Percentiles rank a stretch among this genome's conserved stretches.
phyloP scores from a whole-genome alignment of 768 basidiomycete species.

The Phaffia tasmanica region DNA sequence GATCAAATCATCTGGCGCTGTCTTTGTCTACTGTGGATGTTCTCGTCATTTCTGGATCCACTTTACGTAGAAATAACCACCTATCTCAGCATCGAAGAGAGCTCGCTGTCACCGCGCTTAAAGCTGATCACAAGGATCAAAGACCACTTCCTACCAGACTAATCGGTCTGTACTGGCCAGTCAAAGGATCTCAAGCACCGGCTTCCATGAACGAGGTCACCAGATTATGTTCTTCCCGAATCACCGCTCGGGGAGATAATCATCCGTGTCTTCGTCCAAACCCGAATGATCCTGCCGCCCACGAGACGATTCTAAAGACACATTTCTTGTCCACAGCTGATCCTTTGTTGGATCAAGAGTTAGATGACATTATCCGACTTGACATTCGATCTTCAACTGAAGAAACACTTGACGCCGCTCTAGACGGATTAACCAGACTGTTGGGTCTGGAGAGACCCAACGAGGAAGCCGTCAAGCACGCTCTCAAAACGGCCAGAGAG shows the following conservation, averaged over 20 bases:
- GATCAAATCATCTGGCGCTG: neutral
- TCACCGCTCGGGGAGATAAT: constrained; percentile 62
- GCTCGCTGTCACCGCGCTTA: constrained; percentile 36
- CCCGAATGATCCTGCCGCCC: constrained; percentile 44
- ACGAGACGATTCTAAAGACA: constrained; percentile 68
- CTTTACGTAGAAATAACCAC: constrained; percentile 69
- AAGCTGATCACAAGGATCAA: constrained; percentile 38
- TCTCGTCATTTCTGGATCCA: neutral
- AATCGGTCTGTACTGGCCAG: constrained; percentile 68
- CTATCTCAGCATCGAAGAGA: constrained; percentile 61
- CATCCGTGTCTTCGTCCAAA: constrained; percentile 66
- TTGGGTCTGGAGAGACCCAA: constrained; percentile 49
- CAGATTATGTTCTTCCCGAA: constrained; percentile 64
- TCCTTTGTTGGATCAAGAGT: constrained; percentile 46
- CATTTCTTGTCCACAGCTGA: constrained; percentile 52
- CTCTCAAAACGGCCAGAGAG: constrained; percentile 41
- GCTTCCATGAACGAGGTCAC: constrained; percentile 53
- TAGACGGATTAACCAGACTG: constrained; percentile 49
- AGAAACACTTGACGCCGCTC: constrained; percentile 57
- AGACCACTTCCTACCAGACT: constrained; percentile 52
- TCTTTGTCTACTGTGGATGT: neutral
- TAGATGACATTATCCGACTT: constrained; percentile 48
- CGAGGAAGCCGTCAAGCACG: constrained; percentile 49
- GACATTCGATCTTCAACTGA: constrained; percentile 43
- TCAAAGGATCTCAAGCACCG: constrained; percentile 37